Base-by-base conservation (phyloP, 169 alveolate genomes). In the Plasmodium chabaudi region DNA sequence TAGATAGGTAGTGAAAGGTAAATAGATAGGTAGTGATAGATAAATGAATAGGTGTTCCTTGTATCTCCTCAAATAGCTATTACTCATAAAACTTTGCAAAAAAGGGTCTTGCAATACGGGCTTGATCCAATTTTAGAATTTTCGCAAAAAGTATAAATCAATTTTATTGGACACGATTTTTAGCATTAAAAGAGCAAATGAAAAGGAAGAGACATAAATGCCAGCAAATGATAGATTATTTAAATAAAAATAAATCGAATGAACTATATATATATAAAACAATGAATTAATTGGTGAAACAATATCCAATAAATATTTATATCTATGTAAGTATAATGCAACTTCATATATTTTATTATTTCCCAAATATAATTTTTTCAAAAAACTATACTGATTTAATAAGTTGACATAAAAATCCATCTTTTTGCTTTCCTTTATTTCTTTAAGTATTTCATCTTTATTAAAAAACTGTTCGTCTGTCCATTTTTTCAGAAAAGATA, bases 401-500 rank as follows among this genome's bases (percentile, higher is more conserved):
- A 86, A 63, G 44, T 34, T 60, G 65, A 86, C 91, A 63, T 86
- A 86, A 72, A 86, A 86, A 42, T 86, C 91, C 42, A 65, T 86
- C 47, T 59, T 86, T 53, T 44, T 70, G 25, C 60, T 64, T 12
- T 86, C 68, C 69, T 70, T 86, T 25, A 86, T 51, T 27, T 49
- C 64, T 53, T 51, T 56, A 7, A 86, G 46, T 60, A 86, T 19
- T 69, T 86, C 91, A 19, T 86, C 68, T 23, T 64, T 59, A 64
- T 64, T 86, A 23, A 86, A 86, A 68, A 69, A 86, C n/a, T 86
- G 61, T 55, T 86, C 91, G 44, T 86, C 91, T 63, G 86, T 86
- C 91, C 91, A 86, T 42, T 57, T 86, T 25, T 39, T 86, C 47
- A 86, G 12, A 61, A 69, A 86, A 42, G 63, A 21, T 64, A 70